A percentile compares a stretch with the other conserved stretches of the same genome.
phyloP scores from a whole-genome alignment of 139 green algal species.

The Astrephomene gubernaculifera region DNA sequence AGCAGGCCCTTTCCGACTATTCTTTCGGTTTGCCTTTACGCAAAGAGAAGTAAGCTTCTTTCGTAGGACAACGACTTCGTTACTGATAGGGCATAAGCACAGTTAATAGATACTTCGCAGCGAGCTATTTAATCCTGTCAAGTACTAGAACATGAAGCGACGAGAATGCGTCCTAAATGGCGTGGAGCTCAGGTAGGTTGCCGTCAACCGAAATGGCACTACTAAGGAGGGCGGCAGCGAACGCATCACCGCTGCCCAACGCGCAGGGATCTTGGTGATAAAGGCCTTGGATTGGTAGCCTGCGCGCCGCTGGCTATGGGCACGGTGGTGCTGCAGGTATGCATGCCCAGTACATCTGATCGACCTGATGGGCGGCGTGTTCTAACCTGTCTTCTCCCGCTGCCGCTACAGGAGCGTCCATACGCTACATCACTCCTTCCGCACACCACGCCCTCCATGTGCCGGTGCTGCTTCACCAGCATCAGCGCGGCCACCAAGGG shows the following conservation, averaged over 20 bases:
- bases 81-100: too few relatives aligned
- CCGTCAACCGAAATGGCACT: neutral
- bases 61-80: too few relatives aligned
- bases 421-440: conserved; percentile 30
- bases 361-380: neutral
- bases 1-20: too few relatives aligned
- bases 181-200: conserved; percentile 14
- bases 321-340: conserved; percentile 16
- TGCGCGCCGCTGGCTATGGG: neutral
- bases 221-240: neutral
- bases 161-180: neutral
- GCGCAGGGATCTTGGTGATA: neutral
- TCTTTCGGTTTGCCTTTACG: too few relatives aligned
- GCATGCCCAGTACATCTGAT: neutral
- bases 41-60: too few relatives aligned
- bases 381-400: neutral
- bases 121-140: neutral
- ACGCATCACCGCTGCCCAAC: neutral
- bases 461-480: conserved; percentile 1
- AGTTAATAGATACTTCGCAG: neutral
- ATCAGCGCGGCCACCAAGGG: conserved; percentile 22
- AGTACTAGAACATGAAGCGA: too few relatives aligned
- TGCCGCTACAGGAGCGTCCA: conserved; percentile 11
- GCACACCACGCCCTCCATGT: neutral
- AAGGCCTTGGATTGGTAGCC: conserved; percentile 10